Conservation (phyloP, 176 grass and related monocot species). For the Phyllostachys edulis region DNA sequence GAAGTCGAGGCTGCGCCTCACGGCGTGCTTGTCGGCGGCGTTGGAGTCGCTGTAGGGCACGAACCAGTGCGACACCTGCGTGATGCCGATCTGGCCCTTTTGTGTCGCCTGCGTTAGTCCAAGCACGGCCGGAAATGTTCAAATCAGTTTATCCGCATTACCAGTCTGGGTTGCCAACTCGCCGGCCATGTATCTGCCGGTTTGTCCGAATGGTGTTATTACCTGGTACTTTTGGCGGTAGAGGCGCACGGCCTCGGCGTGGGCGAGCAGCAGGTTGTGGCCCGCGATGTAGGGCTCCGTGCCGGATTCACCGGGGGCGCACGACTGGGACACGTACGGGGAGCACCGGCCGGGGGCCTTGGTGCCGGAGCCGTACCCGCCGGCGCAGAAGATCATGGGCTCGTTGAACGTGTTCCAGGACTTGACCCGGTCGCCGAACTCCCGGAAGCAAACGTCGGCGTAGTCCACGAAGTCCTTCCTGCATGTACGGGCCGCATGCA, state of each 20-base stretch:
- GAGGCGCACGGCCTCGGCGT: conserved; percentile 41
- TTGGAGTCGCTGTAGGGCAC: conserved; percentile 38
- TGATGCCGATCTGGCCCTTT: conserved; percentile 65
- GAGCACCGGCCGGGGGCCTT: conserved; percentile 52
- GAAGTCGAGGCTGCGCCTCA: conserved; percentile 62
- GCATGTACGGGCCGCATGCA: neutral
- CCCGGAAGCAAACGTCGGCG: conserved; percentile 52
- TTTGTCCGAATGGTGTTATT: neutral
- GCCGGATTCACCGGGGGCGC: conserved; percentile 44
- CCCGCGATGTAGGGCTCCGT: conserved; percentile 60
- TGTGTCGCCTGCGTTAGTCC: conserved; percentile 15
- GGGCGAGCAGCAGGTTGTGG: conserved; percentile 59
- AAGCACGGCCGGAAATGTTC: too few species aligned
- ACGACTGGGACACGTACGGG: conserved; percentile 29
- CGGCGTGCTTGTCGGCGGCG: conserved; percentile 36
- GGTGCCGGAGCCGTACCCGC: conserved; percentile 32
- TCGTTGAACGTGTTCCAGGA: conserved; percentile 69
- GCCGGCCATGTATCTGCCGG: too few species aligned
- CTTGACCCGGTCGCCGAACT: conserved; percentile 64
- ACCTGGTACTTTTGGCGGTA: conserved; percentile 57
- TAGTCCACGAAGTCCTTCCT: conserved; percentile 45
- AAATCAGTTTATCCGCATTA: neutral
- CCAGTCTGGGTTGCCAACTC: too few species aligned
- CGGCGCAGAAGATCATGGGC: conserved; percentile 37
- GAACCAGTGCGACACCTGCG: conserved; percentile 54